Evolutionary conservation across 2,329 filamentous ascomycete species (phyloP).

Genomic region (Colletotrichum cereale): DNA sequence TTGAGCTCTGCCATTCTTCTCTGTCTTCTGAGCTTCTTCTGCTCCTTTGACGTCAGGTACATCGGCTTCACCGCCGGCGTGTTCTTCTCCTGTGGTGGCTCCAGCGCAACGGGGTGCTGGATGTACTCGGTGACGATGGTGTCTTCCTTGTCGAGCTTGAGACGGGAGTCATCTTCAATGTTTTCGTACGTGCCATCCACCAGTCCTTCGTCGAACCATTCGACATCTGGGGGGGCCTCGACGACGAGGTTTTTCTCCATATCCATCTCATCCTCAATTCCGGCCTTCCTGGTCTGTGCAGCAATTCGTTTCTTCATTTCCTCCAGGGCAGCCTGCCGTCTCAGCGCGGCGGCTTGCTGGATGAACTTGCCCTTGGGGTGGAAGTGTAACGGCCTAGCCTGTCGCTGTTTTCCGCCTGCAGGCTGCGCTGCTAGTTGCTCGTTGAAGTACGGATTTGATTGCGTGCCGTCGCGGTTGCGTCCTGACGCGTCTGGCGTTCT

Average conservation of each 20-base stretch:
- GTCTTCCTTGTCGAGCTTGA: conserved; percentile 84
- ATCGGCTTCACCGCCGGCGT: conserved; percentile 85
- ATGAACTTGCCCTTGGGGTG: conserved; percentile 98
- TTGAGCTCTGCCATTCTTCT: conserved; percentile 93
- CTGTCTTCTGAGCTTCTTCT: conserved; percentile 89
- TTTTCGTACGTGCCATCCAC: conserved; percentile 81
- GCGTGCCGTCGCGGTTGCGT: conserved; percentile 45
- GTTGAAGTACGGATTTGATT: conserved; percentile 85
- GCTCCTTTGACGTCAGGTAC: conserved; percentile 91
- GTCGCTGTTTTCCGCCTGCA: conserved; percentile 69
- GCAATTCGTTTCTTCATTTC: conserved; percentile 96
- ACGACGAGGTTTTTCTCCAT: conserved; percentile 91
- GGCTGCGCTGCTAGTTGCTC: conserved; percentile 72
- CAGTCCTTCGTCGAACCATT: conserved; percentile 98
- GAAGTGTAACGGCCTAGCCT: conserved; percentile 84
- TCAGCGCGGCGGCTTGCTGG: conserved; percentile 88
- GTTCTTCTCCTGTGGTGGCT: conserved; percentile 91
- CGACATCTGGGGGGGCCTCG: conserved; percentile 85
- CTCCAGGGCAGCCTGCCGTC: conserved; percentile 89
- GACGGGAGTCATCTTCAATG: conserved; percentile 72
- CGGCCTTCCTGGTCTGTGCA: conserved; percentile 87
- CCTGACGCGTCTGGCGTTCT: conserved; percentile 53
- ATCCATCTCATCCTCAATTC: conserved; percentile 90
- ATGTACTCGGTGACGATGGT: conserved; percentile 91
- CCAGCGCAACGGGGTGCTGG: conserved; percentile 91